Base-by-base conservation (phyloP, 2,329 filamentous ascomycete genomes). In the Pseudogymnoascus sp. region DNA sequence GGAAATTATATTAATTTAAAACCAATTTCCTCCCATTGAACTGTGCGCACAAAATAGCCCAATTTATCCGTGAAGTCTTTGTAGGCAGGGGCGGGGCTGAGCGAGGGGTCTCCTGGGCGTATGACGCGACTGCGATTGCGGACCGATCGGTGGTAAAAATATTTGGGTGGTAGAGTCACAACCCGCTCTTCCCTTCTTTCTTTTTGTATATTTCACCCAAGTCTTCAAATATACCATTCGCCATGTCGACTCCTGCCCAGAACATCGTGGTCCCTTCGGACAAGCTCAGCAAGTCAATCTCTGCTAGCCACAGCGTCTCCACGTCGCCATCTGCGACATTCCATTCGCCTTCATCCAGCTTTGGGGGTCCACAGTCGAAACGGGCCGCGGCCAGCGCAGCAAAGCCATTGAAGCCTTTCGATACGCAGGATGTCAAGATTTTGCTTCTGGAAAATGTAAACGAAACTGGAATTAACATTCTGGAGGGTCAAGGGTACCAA, bases 381-480 rank as follows among this genome's bases (percentile, higher is more conserved):
- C 76, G 75, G 67, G 74, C 73, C 40, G 74, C 74, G 41, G 75
- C 81, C 36, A 69, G 76, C 67, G 66, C 76, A 36, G 71, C 78
- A 8, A 97, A 96, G 77, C 88, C 88, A 68, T 79, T 99, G 68
- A 97, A 97, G 79, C 94, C 94, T 13, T 99, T 99, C 77, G 88
- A 93, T 72, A 94, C 92, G 21, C 86, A 93, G 72, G 93, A 97
- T 72, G 92, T 99, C 77, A 97, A 97, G 79, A 96, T 99, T 62
- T 78, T 99, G 62, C 82, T 99, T 15, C 80, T 99, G 33, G 94
- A 99, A 74, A 99, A 97, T 76, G 90, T 99, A 71, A 99, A 99
- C 74, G 80, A 90, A 76, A 90, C 91, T 24, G 94, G 94, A 11
- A 84, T 86, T 69, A 86, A 95, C 54, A 92, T 97, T 62, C 80